Evolutionary conservation across 371 early-diverging fungal genomes (phyloP), one percentile per base, ranked within the genome.

Genomic region (Dichotomocladium elegans): DNA sequence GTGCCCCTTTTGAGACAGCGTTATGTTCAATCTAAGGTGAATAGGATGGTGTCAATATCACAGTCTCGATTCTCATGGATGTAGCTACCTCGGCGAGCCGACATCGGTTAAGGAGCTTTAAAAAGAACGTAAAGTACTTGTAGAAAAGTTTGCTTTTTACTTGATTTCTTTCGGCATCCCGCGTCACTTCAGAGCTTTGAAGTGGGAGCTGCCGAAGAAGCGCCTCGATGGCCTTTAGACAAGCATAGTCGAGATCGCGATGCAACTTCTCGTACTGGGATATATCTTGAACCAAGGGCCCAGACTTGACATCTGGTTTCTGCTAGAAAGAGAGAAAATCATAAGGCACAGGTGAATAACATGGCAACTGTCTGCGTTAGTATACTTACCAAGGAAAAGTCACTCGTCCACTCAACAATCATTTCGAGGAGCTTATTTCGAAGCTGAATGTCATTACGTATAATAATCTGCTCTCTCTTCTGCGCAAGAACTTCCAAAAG

Each of bases 331-430:
- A 47, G 25, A 28, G 7, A 52, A 6, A 22, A 25, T 22, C 14
- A 94, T 9, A 41, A 37, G 37, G n/a, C 15, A 17, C 15, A 9
- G 21, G n/a, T 6, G 21, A 37, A 37, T n/a, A 14, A 37, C 10
- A 26, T 8, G 5, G 12, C 11, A 29, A 17, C 15, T 2, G 14
- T 24, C 26, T 19, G 0, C 4, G 10, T 2, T 2, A 12, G 26
- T 30, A 8, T 50, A 3, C 56, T 55, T 77, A 81, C 82, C 66
- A 71, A 35, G 4, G 73, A 58, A 56, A 82, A 83, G 58, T 90
- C 92, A 12, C 86, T 87, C 12, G 89, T 90, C 95, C 94, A 95
- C 56, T 88, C 88, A 25, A 89, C 80, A 59, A 88, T 73, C 17
- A 78, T 80, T 55, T 88, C 90, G 21, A 93, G 67, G 53, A 94